Evolutionary conservation across 257 asterid species (phyloP).

Genomic region (Coffea canephora): DNA sequence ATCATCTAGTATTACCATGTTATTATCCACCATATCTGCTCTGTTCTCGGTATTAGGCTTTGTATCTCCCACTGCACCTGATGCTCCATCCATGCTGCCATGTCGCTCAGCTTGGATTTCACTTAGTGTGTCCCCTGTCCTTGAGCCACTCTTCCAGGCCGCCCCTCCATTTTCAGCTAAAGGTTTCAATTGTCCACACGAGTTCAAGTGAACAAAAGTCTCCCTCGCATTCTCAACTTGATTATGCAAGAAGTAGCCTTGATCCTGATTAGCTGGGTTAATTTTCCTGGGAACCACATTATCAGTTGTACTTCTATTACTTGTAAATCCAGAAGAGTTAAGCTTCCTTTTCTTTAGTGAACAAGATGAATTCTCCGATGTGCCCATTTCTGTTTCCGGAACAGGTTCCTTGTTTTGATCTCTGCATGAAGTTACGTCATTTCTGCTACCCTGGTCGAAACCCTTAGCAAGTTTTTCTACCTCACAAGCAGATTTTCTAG

Average conservation of each 20-base stretch:
- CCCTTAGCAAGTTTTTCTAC: slow-evolving; percentile 5
- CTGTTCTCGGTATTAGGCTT: slow-evolving; percentile 20
- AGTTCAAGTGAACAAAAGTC: slow-evolving; percentile 15
- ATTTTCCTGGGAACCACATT: slow-evolving; percentile 16
- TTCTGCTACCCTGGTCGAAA: slow-evolving; percentile 25
- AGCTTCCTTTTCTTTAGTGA: slow-evolving; percentile 24
- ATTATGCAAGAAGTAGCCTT: slow-evolving; percentile 21
- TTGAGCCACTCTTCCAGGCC: slow-evolving; percentile 24
- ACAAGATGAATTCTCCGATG: slow-evolving; percentile 25
- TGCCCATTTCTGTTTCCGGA: slow-evolving; percentile 25
- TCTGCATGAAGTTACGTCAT: slow-evolving; percentile 21
- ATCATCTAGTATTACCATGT: slow-evolving; percentile 39
- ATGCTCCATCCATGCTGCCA: slow-evolving; percentile 29
- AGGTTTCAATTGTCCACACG: slow-evolving; percentile 13
- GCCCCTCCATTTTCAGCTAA: slow-evolving; percentile 17
- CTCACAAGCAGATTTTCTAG: slow-evolving; percentile 20
- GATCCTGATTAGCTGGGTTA: slow-evolving; percentile 31
- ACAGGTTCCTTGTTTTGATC: slow-evolving; percentile 36
- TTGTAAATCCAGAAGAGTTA: slow-evolving; percentile 26
- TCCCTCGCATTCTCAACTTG: slow-evolving; percentile 20
- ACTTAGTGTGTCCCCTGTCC: slow-evolving; percentile 31
- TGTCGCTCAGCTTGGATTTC: slow-evolving; percentile 29
- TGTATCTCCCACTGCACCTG: slow-evolving; percentile 26
- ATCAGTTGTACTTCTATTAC: slow-evolving; percentile 24
- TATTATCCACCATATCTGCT: slow-evolving; percentile 42